Conservation (phyloP, 805 yeast genomes). For the Yarrowia sp. region DNA sequence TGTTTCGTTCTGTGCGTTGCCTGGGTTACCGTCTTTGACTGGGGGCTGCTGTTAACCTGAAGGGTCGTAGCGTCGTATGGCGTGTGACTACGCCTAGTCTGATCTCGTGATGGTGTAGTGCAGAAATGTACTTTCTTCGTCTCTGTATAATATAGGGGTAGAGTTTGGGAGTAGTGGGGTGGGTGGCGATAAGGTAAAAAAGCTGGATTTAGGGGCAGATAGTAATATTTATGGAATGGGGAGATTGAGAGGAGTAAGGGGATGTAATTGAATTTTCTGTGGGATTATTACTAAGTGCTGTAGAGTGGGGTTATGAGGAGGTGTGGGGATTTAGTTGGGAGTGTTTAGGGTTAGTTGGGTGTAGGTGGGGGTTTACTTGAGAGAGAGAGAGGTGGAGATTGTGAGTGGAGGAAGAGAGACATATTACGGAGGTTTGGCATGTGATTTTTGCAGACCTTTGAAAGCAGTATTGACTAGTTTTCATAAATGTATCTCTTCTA, state of each 20-base stretch:
- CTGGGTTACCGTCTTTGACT: not conserved
- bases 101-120: slow-evolving; percentile 32
- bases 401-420: too few species aligned
- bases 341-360: not conserved
- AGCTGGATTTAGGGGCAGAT: not conserved
- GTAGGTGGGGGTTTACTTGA: not conserved
- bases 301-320: not conserved
- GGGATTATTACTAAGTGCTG: not conserved
- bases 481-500: not conserved
- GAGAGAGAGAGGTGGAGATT: too few species aligned
- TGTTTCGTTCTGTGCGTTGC: not conserved
- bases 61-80: not conserved
- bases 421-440: too few species aligned
- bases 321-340: not conserved
- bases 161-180: not conserved
- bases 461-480: too few species aligned
- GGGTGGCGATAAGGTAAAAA: slow-evolving; percentile 1
- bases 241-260: not conserved
- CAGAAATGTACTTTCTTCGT: slow-evolving; percentile 24
- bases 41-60: not conserved
- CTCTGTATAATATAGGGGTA: slow-evolving; percentile 8
- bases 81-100: slow-evolving; percentile 5
- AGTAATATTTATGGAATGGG: not conserved
- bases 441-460: too few species aligned
- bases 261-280: not conserved